Conservation (phyloP, 441 rosid genomes). For the Gossypium lobatum region DNA sequence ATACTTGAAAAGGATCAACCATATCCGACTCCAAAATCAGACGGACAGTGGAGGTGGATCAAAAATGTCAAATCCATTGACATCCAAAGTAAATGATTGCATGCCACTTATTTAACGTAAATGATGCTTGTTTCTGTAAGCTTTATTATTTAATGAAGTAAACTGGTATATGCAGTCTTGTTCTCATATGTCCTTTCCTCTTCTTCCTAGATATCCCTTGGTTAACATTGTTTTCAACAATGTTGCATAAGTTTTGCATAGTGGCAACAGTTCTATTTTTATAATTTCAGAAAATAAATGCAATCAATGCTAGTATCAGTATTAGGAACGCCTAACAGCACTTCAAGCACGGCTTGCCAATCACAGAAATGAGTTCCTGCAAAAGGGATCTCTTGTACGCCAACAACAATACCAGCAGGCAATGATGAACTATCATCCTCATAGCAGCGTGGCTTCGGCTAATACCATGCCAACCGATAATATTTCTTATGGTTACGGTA, state of each 20-base stretch:
- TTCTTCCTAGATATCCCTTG: not conserved
- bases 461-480: slow-evolving; percentile 33
- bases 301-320: slow-evolving; percentile 43
- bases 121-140: not conserved
- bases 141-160: not conserved
- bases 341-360: slow-evolving; percentile 52
- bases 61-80: slow-evolving; percentile 43
- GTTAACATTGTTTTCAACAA: not conserved
- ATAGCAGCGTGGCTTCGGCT: slow-evolving; percentile 29
- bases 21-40: slow-evolving; percentile 36
- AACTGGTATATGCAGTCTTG: not conserved
- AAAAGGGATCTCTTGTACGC: slow-evolving; percentile 52
- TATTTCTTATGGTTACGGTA: slow-evolving; percentile 33
- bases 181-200: not conserved
- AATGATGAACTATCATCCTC: slow-evolving; percentile 37
- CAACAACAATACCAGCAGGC: slow-evolving; percentile 56
- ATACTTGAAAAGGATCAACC: slow-evolving; percentile 74
- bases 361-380: slow-evolving; percentile 62
- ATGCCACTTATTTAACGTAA: not conserved
- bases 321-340: slow-evolving; percentile 58
- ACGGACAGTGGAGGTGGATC: slow-evolving; percentile 75
- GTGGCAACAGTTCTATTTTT: not conserved
- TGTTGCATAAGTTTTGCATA: not conserved
- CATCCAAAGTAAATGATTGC: slow-evolving; percentile 23
- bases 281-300: slow-evolving; percentile 51